A percentile compares a stretch with the other conserved stretches of the same genome.
These are phyloP conservation scores for Sporothrix variecibatus DNA, from an alignment of 2,329 filamentous ascomycete species.

Conservation along the genomic window DNA sequence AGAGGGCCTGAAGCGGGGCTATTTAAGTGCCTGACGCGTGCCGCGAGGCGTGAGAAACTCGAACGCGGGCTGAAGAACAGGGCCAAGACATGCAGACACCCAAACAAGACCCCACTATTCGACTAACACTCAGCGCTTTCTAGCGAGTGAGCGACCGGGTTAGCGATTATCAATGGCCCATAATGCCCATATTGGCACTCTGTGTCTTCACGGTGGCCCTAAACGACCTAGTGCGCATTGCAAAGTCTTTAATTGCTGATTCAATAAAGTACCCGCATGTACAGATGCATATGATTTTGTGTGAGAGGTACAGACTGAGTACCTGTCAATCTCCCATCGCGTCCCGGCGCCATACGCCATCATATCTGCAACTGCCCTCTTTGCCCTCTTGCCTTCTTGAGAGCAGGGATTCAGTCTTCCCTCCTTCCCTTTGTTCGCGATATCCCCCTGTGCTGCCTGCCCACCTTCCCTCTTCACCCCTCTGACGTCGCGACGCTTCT, in stretches of 20 bases:
- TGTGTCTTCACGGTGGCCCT: neutral
- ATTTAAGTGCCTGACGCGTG: constrained; percentile 14
- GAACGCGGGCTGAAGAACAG: neutral
- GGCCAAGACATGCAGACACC: constrained; percentile 10
- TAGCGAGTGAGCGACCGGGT: constrained; percentile 1
- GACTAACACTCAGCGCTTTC: constrained; percentile 2
- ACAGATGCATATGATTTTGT: neutral
- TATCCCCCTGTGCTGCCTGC: constrained; percentile 9
- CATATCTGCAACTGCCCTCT: constrained; percentile 7
- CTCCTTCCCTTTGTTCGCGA: constrained; percentile 6
- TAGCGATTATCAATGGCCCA: neutral
- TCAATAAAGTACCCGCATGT: neutral
- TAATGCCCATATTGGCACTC: neutral
- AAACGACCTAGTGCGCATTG: constrained; percentile 21
- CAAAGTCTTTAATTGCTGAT: constrained; percentile 17
- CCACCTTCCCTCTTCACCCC: neutral
- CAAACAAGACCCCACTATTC: neutral
- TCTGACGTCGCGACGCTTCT: neutral
- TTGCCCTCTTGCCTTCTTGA: no score
- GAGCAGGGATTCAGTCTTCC: neutral
- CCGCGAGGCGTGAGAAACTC: neutral
- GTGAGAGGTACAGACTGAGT: neutral
- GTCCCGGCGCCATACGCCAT: constrained; percentile 16
- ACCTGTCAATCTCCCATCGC: constrained; percentile 19
- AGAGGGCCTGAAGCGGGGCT: neutral